These are phyloP conservation scores for Apiotrichum laibachii DNA, from an alignment of 1,284 basidiomycete genomes.

Conservation along the genomic window DNA sequence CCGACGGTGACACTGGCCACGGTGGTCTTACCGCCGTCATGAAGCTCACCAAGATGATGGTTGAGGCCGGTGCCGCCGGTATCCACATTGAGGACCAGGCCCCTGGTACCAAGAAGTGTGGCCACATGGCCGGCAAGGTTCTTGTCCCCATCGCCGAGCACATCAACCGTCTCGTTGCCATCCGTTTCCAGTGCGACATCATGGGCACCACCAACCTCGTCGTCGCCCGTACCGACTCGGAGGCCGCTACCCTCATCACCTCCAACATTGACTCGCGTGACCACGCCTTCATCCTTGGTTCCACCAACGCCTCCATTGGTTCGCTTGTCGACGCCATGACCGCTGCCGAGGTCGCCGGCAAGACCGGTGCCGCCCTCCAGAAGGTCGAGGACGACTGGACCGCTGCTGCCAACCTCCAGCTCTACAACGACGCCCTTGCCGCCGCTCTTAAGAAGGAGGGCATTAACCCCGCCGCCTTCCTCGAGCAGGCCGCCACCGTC, in stretches of 20 bases:
- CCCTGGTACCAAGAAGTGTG: slow-evolving; percentile 57
- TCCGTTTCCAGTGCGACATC: slow-evolving; percentile 73
- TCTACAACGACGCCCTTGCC: slow-evolving; percentile 74
- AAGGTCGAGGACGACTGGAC: slow-evolving; percentile 87
- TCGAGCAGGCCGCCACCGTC: slow-evolving; percentile 52
- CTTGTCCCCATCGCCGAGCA: slow-evolving; percentile 68
- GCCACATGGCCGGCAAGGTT: slow-evolving; percentile 71
- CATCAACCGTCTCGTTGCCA: slow-evolving; percentile 73
- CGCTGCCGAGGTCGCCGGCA: slow-evolving; percentile 76
- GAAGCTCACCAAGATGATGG: slow-evolving; percentile 82
- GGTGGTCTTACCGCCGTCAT: slow-evolving; percentile 84
- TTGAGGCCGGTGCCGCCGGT: slow-evolving; percentile 68
- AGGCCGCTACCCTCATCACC: slow-evolving; percentile 94
- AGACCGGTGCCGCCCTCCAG: slow-evolving; percentile 76
- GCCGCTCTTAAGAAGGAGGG: slow-evolving; percentile 68
- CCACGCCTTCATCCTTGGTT: slow-evolving; percentile 92
- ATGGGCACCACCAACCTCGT: slow-evolving; percentile 75
- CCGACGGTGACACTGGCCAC: slow-evolving; percentile 81
- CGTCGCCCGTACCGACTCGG: slow-evolving; percentile 71
- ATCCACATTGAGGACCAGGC: slow-evolving; percentile 80
- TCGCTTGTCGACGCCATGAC: slow-evolving; percentile 79
- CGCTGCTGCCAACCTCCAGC: slow-evolving; percentile 67
- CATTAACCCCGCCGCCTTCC: slow-evolving; percentile 49
- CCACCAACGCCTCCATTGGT: slow-evolving; percentile 67
- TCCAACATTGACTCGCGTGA: slow-evolving; percentile 96